Conservation (phyloP, 2,329 filamentous ascomycete genomes). For the Alternaria arborescens region DNA sequence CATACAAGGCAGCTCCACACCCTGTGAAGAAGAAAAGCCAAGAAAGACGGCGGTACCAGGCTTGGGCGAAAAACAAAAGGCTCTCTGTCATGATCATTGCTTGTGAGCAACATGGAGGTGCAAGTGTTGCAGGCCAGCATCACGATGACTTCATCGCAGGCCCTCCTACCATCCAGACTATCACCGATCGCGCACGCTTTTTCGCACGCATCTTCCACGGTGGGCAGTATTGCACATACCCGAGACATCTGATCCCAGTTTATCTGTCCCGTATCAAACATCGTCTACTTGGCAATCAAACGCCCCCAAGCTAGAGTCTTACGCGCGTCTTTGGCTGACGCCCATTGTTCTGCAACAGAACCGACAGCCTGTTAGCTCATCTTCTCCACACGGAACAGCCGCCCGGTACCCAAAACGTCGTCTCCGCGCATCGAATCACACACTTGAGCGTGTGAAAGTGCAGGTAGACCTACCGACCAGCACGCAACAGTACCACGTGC, state of each 20-base stretch:
- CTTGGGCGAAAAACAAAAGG: too few relatives aligned
- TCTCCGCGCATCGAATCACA: slow-evolving; percentile 7
- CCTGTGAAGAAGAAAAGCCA: too few relatives aligned
- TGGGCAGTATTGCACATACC: slow-evolving; percentile 1
- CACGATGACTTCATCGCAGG: slow-evolving; percentile 16
- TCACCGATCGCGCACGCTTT: not conserved
- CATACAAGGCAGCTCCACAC: not conserved
- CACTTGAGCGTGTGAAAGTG: not conserved
- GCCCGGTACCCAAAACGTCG: slow-evolving; percentile 11
- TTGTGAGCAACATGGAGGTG: not conserved
- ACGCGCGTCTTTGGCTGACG: slow-evolving; percentile 19
- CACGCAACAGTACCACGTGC: slow-evolving; percentile 4
- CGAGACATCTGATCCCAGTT: slow-evolving; percentile 3
- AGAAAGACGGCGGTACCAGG: not conserved
- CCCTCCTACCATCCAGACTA: not conserved
- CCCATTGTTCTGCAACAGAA: slow-evolving; percentile 16
- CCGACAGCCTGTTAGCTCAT: slow-evolving; percentile 19
- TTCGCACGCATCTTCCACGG: not conserved
- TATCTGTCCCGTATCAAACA: slow-evolving; percentile 4
- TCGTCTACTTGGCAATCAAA: slow-evolving; percentile 3
- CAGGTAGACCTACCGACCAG: not conserved
- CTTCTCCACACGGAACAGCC: slow-evolving; percentile 11
- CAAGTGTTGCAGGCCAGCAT: not conserved
- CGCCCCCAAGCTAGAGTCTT: slow-evolving; percentile 15
- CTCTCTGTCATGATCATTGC: not conserved